Evolutionary conservation across 176 grass and related monocot genomes (phyloP), one percentile per base, ranked within the genome.

Genomic region (Oryza australiensis): DNA sequence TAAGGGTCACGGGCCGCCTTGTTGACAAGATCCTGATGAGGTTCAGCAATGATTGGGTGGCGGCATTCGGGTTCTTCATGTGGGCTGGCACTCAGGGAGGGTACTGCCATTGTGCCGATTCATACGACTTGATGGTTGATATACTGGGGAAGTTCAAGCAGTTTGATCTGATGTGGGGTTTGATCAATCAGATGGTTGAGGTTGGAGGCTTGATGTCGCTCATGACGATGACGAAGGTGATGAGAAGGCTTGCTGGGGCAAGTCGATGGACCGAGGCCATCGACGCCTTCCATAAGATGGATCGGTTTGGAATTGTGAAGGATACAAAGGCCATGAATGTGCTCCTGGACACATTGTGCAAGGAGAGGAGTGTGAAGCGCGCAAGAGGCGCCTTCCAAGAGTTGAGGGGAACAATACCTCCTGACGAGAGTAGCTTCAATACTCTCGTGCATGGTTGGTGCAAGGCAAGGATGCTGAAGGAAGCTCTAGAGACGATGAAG

Each of bases 351-450:
- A 84, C 89, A 8, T 81, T 97, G 46, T 97, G 91, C 86, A 94
- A 94, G 80, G 94, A 97, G 87, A 97, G 89, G 76, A 97, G 94
- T 26, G 91, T 94, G 42, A 91, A 87, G 75, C 94, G 85, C 0
- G 94, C 94, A 3, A 84, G 76, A 80, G 82, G 92, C 13, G 94
- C 79, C 7, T 97, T 97, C 71, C 59, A 79, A 72, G 87, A 87
- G 64, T 53, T 93, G 26, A 89, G 42, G 72, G 80, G 27, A 64
- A 72, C 70, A 29, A 82, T 93, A 80, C 78, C 74, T 35, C 91
- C 91, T 0, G 79, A 97, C 4, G 91, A 88, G 46, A 81, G 74
- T 68, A 93, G 86, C 60, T 97, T 97, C 85, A 97, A 97, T 85
- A 77, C 73, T 9, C 77, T 97, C 37, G 70, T 93, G 67, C 91